phyloP scores from a whole-genome alignment of 2,329 filamentous ascomycete genomes.

The Trichophyton schoenleinii region DNA sequence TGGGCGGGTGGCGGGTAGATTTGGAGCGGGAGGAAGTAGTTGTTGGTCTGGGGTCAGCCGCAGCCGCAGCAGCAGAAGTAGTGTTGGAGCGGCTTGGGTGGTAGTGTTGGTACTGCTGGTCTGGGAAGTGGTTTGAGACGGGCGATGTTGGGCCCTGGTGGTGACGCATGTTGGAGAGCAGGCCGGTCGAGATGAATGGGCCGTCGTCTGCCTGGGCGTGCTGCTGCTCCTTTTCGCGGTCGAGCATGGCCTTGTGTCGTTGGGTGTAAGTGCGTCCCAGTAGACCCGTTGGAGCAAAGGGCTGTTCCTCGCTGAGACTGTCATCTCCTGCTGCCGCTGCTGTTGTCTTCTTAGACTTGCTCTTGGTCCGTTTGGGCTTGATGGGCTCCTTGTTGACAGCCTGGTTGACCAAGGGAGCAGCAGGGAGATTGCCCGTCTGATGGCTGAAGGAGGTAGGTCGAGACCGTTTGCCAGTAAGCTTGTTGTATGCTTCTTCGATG shows the following conservation, averaged over 20 bases:
- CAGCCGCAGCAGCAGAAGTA: slow-evolving; percentile 12
- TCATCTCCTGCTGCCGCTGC: not conserved
- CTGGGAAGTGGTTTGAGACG: slow-evolving; percentile 21
- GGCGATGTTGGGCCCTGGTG: slow-evolving; percentile 16
- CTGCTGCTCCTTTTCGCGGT: slow-evolving; percentile 25
- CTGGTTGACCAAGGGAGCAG: not conserved
- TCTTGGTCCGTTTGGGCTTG: slow-evolving; percentile 6
- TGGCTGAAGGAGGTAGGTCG: not conserved
- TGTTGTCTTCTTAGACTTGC: not conserved
- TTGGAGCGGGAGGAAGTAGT: slow-evolving; percentile 28
- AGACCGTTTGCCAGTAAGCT: not conserved
- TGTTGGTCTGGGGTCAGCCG: slow-evolving; percentile 13
- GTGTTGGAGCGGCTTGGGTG: slow-evolving; percentile 24
- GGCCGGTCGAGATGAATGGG: slow-evolving; percentile 40
- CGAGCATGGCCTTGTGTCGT: slow-evolving; percentile 29
- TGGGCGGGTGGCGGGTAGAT: slow-evolving; percentile 37
- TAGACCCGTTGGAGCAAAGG: slow-evolving; percentile 27
- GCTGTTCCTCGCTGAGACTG: slow-evolving; percentile 12
- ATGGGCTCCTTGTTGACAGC: not conserved
- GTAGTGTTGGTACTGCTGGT: slow-evolving; percentile 9
- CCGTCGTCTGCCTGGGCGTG: slow-evolving; percentile 22
- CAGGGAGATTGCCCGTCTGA: not conserved
- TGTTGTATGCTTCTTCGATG: slow-evolving; percentile 29
- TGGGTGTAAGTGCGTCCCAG: slow-evolving; percentile 30
- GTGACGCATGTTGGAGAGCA: slow-evolving; percentile 37